These are phyloP conservation scores for Colletotrichum theobromicola DNA, from an alignment of 2,329 filamentous ascomycete species.

Conservation along the genomic window DNA sequence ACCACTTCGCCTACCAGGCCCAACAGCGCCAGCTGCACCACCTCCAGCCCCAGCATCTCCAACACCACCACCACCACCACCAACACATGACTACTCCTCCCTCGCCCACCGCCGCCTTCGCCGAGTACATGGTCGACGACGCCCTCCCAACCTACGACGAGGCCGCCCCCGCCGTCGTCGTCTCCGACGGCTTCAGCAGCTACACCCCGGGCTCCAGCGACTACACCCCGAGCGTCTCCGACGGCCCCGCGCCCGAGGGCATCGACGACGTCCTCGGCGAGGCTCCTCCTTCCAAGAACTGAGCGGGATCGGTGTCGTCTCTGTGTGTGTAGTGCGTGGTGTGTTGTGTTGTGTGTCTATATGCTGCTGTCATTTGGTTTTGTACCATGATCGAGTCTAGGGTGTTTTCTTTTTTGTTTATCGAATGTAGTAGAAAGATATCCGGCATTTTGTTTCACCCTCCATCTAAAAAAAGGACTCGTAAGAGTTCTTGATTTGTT, in stretches of 20 bases:
- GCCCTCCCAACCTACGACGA: conserved; percentile 49
- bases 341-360: background rate
- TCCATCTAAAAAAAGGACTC: background rate
- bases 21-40: conserved; percentile 16
- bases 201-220: conserved; percentile 37
- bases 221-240: conserved; percentile 28
- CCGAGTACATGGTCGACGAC: conserved; percentile 35
- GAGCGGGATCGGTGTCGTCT: background rate
- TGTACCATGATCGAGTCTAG: background rate
- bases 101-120: conserved; percentile 30
- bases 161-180: conserved; percentile 35
- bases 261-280: conserved; percentile 26
- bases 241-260: background rate
- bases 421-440: background rate
- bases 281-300: conserved; percentile 23
- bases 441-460: background rate
- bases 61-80: conserved; percentile 15
- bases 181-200: conserved; percentile 48
- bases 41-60: conserved; percentile 12
- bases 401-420: background rate
- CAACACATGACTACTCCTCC: conserved; percentile 22
- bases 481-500: background rate
- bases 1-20: conserved; percentile 13
- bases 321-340: too few species aligned
- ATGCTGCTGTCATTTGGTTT: background rate